A percentile compares a stretch with the other conserved stretches of the same genome.
phyloP scores from a whole-genome alignment of 2,329 filamentous ascomycete genomes.

The Aciculosporium take region DNA sequence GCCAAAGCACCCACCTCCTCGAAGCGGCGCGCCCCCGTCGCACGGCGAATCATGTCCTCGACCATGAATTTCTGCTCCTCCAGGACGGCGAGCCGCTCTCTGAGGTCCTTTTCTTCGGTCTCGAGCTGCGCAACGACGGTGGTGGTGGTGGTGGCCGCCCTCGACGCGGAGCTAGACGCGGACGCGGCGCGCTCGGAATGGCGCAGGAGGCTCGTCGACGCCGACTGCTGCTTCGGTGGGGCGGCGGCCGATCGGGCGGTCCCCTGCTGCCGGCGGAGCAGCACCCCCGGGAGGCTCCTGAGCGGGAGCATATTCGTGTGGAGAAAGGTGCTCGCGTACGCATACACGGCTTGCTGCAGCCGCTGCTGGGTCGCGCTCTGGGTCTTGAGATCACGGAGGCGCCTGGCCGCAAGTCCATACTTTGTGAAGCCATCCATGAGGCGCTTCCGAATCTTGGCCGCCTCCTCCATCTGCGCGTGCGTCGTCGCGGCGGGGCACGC shows the following conservation, averaged over 20 bases:
- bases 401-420: constrained; percentile 68
- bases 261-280: constrained; percentile 38
- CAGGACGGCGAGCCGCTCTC: constrained; percentile 67
- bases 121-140: constrained; percentile 49
- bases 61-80: constrained; percentile 90
- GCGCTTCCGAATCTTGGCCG: constrained; percentile 76
- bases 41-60: constrained; percentile 66
- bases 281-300: constrained; percentile 55
- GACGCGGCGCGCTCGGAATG: constrained; percentile 34
- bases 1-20: constrained; percentile 74
- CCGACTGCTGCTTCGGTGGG: no score
- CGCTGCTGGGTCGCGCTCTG: constrained; percentile 56
- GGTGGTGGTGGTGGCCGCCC: constrained; percentile 33
- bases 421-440: constrained; percentile 81
- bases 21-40: constrained; percentile 62
- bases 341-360: constrained; percentile 70
- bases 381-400: constrained; percentile 66
- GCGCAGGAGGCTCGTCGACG: constrained; percentile 27
- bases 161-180: constrained; percentile 31
- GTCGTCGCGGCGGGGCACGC: constrained; percentile 37
- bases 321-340: constrained; percentile 68
- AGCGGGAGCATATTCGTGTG: constrained; percentile 85
- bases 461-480: constrained; percentile 63
- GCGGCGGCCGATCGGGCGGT: no score
- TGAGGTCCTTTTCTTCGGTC: constrained; percentile 67